phyloP scores from a whole-genome alignment of 2,329 filamentous ascomycete genomes.

The Cryphonectria radicalis region DNA sequence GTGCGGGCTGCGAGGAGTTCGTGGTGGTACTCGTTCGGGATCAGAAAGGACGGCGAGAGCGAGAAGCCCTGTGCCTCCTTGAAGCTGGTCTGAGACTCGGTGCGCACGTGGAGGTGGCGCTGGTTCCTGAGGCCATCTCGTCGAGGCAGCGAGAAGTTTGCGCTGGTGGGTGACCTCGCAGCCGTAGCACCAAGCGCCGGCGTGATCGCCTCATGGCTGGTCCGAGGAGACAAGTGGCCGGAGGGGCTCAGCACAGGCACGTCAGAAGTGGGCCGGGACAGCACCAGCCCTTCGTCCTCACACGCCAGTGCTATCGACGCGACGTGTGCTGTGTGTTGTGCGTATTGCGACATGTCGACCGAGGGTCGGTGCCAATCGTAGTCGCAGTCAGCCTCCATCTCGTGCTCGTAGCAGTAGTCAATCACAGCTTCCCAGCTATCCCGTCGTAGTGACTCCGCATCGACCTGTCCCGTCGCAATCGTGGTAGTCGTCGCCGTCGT shows the following conservation, averaged over 20 bases:
- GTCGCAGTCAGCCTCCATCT: constrained; percentile 68
- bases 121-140: constrained; percentile 38
- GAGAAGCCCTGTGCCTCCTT: constrained; percentile 63
- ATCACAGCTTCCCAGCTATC: constrained; percentile 71
- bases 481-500: not conserved
- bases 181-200: constrained; percentile 43
- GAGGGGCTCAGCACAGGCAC: constrained; percentile 55
- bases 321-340: constrained; percentile 35
- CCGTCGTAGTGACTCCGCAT: constrained; percentile 39
- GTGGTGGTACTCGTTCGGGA: constrained; percentile 62
- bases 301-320: constrained; percentile 21
- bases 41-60: constrained; percentile 65
- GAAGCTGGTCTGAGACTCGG: constrained; percentile 57
- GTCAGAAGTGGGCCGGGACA: constrained; percentile 33
- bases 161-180: constrained; percentile 46
- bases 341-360: constrained; percentile 47
- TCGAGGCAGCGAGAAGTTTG: constrained; percentile 58
- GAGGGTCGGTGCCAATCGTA: constrained; percentile 68
- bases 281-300: constrained; percentile 27
- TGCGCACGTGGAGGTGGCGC: constrained; percentile 43
- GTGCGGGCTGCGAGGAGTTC: constrained; percentile 53
- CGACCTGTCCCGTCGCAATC: constrained; percentile 33
- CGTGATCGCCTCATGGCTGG: constrained; percentile 47
- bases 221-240: constrained; percentile 40
- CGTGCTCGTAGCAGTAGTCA: constrained; percentile 73